phyloP scores from a whole-genome alignment of 495 filamentous ascomycete genomes.

The Hypoxylon perforatum region DNA sequence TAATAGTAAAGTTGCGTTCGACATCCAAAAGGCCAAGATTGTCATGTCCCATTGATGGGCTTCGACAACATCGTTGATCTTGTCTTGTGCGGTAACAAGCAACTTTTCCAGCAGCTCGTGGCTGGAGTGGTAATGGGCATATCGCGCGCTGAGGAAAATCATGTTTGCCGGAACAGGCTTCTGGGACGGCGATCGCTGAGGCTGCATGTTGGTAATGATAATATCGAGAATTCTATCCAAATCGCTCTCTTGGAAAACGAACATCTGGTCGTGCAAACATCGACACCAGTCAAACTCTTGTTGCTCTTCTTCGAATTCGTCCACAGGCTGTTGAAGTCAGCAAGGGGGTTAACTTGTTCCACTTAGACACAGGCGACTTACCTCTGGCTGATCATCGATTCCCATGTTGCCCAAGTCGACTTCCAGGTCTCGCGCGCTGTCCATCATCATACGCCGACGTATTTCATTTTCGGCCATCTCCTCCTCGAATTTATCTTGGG shows the following conservation, averaged over 20 bases:
- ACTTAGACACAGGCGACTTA: constrained; percentile 52
- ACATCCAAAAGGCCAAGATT: constrained; percentile 97
- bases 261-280: constrained; percentile 99
- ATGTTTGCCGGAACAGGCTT: constrained; percentile 98
- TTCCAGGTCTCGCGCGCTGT: constrained; percentile 96
- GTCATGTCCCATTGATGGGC: constrained; percentile 99
- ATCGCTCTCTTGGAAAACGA: constrained; percentile 97
- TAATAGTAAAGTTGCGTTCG: constrained; percentile 92
- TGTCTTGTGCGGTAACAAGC: constrained; percentile 88
- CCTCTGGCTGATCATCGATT: constrained; percentile 95
- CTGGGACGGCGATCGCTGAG: constrained; percentile 92
- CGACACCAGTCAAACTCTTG: constrained; percentile 98
- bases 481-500: constrained; percentile 94
- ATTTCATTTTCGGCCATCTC: constrained; percentile 97
- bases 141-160: constrained; percentile 92
- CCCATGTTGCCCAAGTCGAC: constrained; percentile 96
- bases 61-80: constrained; percentile 96
- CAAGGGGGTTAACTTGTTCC: not conserved
- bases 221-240: constrained; percentile 91
- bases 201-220: constrained; percentile 97
- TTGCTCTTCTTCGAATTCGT: constrained; percentile 86
- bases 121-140: constrained; percentile 96
- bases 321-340: constrained; percentile 67
- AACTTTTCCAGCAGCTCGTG: constrained; percentile 83
- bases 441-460: constrained; percentile 99